Base-by-base conservation (phyloP, 495 filamentous ascomycete species). In the Hamigera avellanea region DNA sequence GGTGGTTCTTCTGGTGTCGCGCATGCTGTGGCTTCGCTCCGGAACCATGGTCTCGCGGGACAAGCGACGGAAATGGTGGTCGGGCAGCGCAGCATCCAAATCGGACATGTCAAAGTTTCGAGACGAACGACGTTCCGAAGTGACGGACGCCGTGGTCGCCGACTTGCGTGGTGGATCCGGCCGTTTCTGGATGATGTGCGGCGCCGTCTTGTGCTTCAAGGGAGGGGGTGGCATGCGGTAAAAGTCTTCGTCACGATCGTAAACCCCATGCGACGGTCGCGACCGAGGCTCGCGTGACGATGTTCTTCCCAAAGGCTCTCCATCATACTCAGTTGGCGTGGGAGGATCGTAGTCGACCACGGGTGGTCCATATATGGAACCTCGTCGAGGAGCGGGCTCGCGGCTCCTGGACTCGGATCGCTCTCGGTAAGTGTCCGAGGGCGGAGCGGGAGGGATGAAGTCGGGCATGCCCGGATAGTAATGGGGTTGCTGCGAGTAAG, bases 181-280 rank as follows among this genome's bases (percentile, higher is more conserved):
- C 16, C 53, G 54, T 36, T 53, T 57, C 35, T 68, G 62, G 35
- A 61, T 57, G 26, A 68, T 54, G 26, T 56, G 46, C 28, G 61
- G 49, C 36, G 52, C 16, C 26, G 50, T 23, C 37, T 41, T 57
- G 28, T 45, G 29, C 39, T 55, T 62, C 14, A 46, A 39, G 15
- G 63, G 59, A 19, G 57, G 62, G 10, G 63, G 64, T 26, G 59
- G 64, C 60, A 69, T 69, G 23, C 45, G 52, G 33, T 62, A 59
- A 32, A 50, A 63, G 27, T 69, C 64, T 33, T 72, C 67, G n/a
- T 60, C 58, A 3, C 39, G 46, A 7, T 54, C 52, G 28, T 50
- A 48, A 17, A 37, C 41, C 26, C 34, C 46, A 26, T 43, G 54
- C 16, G 54, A 44, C 21, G 43, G 43, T 13, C 42, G 38, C 10